A percentile compares a stretch with the other conserved stretches of the same genome.
phyloP scores from a whole-genome alignment of 768 basidiomycete species.

The Pleurotus sapidus region DNA sequence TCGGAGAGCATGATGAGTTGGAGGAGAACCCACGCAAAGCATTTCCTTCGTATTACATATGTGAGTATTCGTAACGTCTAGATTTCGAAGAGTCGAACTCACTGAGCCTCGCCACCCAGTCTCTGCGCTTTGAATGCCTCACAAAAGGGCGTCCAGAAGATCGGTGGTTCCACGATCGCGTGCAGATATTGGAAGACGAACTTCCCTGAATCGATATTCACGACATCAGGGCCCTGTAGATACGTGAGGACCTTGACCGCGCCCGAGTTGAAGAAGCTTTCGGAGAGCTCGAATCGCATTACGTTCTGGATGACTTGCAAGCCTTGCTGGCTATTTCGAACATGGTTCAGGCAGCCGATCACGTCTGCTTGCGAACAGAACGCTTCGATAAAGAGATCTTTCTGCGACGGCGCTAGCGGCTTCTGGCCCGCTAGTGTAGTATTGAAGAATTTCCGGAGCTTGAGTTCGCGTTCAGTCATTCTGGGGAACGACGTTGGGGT shows the following conservation, averaged over 20 bases:
- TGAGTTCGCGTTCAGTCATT: slow-evolving; percentile 9
- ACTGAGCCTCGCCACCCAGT: slow-evolving; percentile 31
- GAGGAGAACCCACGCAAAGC: slow-evolving; percentile 48
- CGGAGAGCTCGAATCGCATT: slow-evolving; percentile 35
- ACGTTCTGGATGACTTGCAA: slow-evolving; percentile 34
- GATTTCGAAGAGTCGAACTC: neutral
- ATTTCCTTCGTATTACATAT: slow-evolving; percentile 1
- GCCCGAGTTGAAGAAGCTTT: slow-evolving; percentile 38
- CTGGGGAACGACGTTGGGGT: neutral
- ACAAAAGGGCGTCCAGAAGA: slow-evolving; percentile 44
- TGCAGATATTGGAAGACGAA: slow-evolving; percentile 36
- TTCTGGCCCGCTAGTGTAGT: slow-evolving; percentile 27
- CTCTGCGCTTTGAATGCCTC: slow-evolving; percentile 29
- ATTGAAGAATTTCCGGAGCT: slow-evolving; percentile 31
- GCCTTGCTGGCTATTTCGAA: slow-evolving; percentile 34
- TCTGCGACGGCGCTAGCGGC: slow-evolving; percentile 20
- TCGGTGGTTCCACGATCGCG: slow-evolving; percentile 44
- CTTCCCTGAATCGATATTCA: slow-evolving; percentile 37
- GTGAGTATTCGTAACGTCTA: neutral
- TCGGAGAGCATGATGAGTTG: slow-evolving; percentile 40
- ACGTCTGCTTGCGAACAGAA: slow-evolving; percentile 38
- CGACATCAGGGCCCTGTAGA: slow-evolving; percentile 33
- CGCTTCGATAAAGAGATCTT: slow-evolving; percentile 41
- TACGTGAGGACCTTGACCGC: slow-evolving; percentile 33
- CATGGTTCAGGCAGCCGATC: slow-evolving; percentile 29